These are phyloP conservation scores for Aquanectria penicillioides DNA, from an alignment of 2,329 filamentous ascomycete genomes.

Conservation along the genomic window DNA sequence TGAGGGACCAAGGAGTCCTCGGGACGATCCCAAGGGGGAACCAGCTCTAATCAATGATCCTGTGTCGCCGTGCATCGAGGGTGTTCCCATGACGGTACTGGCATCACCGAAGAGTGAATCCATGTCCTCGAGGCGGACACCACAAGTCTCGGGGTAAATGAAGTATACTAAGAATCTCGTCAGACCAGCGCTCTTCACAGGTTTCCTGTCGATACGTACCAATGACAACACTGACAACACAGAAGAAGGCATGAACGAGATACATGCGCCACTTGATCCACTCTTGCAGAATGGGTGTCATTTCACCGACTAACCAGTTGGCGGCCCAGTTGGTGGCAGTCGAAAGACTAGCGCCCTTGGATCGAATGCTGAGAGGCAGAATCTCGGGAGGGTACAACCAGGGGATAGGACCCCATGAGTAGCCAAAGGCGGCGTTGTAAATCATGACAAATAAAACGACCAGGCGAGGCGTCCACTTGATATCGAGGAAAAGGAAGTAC, in stretches of 20 bases:
- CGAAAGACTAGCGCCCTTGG: conserved; percentile 95
- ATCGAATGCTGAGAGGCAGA: conserved; percentile 92
- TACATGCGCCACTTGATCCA: conserved; percentile 95
- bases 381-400: conserved; percentile 99
- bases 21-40: conserved; percentile 79
- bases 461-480: conserved; percentile 79
- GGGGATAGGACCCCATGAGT: conserved; percentile 94
- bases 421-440: conserved; percentile 97
- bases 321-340: conserved; percentile 98
- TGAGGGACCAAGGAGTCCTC: conserved; percentile 67
- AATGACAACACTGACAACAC: conserved; percentile 92
- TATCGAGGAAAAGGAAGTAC: conserved; percentile 93
- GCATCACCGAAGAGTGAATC: conserved; percentile 93
- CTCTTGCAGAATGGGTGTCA: conserved; percentile 93
- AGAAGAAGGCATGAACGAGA: conserved; percentile 96
- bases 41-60: conserved; percentile 82
- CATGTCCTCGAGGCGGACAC: conserved; percentile 96
- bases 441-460: conserved; percentile 98
- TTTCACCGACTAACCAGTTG: conserved; percentile 95
- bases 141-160: conserved; percentile 96
- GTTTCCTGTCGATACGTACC: conserved; percentile 70
- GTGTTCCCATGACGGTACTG: conserved; percentile 82
- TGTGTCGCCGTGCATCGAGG: conserved; percentile 79
- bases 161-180: conserved; percentile 81
- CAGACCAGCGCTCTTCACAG: conserved; percentile 29